Percentiles rank a stretch among this genome's conserved stretches.
These are phyloP conservation scores for Glycine soja DNA, from an alignment of 306 rosid species.

Conservation along the genomic window DNA sequence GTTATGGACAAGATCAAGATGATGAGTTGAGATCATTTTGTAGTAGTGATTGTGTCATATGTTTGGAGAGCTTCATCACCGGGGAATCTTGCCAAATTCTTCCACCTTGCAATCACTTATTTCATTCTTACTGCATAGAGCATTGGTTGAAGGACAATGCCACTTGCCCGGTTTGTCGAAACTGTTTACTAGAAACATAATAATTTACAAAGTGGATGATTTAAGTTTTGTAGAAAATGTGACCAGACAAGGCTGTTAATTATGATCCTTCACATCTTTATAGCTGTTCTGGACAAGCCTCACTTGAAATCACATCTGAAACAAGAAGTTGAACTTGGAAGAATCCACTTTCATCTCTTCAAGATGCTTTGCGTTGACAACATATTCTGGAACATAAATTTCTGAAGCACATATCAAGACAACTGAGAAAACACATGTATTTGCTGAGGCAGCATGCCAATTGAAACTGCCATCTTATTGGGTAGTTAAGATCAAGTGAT, in stretches of 20 bases:
- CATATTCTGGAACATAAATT: no score
- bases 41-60: constrained; percentile 30
- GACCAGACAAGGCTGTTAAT: background rate
- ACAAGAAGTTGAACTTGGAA: no score
- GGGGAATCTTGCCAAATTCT: constrained; percentile 33
- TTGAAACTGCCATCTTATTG: no score
- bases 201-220: background rate
- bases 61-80: constrained; percentile 30
- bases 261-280: no score
- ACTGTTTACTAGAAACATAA: constrained; percentile 31
- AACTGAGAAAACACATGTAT: no score
- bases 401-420: no score
- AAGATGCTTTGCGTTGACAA: no score
- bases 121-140: constrained; percentile 37
- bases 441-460: no score
- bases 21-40: constrained; percentile 31
- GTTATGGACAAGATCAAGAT: constrained; percentile 36
- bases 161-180: constrained; percentile 44
- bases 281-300: no score
- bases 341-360: no score
- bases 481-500: no score
- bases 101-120: constrained; percentile 26
- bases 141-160: constrained; percentile 31
- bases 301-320: no score
- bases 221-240: background rate